Percentiles rank a stretch among this genome's conserved stretches.
Evolutionary conservation across 169 alveolate genomes (phyloP).

Genomic region (Miamiensis avidus): DNA sequence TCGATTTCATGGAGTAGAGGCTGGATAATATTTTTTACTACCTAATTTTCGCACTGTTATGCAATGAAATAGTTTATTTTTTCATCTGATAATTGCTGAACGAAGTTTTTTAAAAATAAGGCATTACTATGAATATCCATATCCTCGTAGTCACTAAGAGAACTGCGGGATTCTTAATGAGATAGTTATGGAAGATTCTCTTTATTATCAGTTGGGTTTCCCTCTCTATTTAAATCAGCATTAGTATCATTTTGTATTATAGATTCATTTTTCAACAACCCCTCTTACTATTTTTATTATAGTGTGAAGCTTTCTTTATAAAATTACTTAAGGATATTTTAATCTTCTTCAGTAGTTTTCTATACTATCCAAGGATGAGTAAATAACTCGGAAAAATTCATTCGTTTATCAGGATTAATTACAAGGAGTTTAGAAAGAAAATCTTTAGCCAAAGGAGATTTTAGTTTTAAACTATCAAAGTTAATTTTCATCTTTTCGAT

Average conservation of each 20-base stretch:
- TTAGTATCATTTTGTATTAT: neutral
- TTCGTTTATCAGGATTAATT: conserved; percentile 28
- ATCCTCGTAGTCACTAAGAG: neutral
- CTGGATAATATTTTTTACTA: no score
- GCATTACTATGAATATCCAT: neutral
- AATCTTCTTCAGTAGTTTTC: neutral
- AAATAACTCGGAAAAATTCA: conserved; percentile 34
- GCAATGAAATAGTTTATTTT: neutral
- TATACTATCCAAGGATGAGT: conserved; percentile 16
- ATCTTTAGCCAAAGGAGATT: neutral
- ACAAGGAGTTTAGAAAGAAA: conserved; percentile 17
- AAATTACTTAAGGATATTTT: no score
- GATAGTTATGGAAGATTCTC: neutral
- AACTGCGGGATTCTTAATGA: neutral
- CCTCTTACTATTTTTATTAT: neutral
- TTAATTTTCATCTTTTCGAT: conserved; percentile 15
- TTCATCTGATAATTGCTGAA: neutral
- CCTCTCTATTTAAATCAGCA: no score
- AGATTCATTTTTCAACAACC: no score
- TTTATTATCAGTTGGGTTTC: neutral
- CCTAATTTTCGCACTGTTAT: neutral
- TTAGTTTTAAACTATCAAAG: conserved; percentile 6
- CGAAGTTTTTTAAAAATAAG: no score
- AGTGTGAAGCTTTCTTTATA: neutral
- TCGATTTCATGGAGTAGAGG: no score